These are phyloP conservation scores for Phytopythium boreale DNA, from an alignment of 352 stramenopile genomes.

Conservation along the genomic window DNA sequence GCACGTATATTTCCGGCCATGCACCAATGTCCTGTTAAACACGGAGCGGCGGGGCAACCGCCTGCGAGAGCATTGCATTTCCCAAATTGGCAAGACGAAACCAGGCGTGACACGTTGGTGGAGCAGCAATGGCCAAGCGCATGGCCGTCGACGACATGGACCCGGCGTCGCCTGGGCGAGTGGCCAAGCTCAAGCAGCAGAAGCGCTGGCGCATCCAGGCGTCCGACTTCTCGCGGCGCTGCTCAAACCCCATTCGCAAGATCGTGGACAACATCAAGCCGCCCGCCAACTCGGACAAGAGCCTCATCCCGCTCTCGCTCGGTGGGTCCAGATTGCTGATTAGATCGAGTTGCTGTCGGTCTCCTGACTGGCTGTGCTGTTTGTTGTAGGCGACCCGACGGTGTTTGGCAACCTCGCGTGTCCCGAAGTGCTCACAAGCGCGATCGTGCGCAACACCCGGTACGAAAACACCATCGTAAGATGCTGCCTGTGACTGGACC, in stretches of 20 bases:
- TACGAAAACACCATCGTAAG: slow-evolving; percentile 9
- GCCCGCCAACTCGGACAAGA: slow-evolving; percentile 81
- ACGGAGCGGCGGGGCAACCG: neutral
- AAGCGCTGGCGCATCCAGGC: slow-evolving; percentile 62
- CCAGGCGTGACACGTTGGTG: neutral
- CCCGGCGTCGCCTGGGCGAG: neutral
- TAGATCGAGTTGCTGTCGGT: neutral
- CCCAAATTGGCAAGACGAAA: slow-evolving; percentile 9
- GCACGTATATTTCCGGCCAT: neutral
- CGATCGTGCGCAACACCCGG: slow-evolving; percentile 66
- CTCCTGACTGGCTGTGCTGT: neutral
- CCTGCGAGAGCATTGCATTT: neutral
- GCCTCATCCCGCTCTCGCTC: slow-evolving; percentile 91
- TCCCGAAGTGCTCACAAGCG: slow-evolving; percentile 83
- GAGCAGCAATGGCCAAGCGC: slow-evolving; percentile 38
- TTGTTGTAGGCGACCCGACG: slow-evolving; percentile 83
- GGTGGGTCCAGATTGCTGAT: slow-evolving; percentile 32
- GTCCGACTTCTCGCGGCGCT: slow-evolving; percentile 67
- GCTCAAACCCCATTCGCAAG: slow-evolving; percentile 91
- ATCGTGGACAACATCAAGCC: slow-evolving; percentile 96
- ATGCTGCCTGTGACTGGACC: neutral
- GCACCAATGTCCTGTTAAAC: neutral
- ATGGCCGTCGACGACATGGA: slow-evolving; percentile 17
- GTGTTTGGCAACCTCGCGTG: slow-evolving; percentile 91
- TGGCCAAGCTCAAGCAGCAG: slow-evolving; percentile 33